Evolutionary conservation across 2,329 filamentous ascomycete species (phyloP), one percentile per base, ranked within the genome.

Genomic region (Pseudocercospora crystallina): DNA sequence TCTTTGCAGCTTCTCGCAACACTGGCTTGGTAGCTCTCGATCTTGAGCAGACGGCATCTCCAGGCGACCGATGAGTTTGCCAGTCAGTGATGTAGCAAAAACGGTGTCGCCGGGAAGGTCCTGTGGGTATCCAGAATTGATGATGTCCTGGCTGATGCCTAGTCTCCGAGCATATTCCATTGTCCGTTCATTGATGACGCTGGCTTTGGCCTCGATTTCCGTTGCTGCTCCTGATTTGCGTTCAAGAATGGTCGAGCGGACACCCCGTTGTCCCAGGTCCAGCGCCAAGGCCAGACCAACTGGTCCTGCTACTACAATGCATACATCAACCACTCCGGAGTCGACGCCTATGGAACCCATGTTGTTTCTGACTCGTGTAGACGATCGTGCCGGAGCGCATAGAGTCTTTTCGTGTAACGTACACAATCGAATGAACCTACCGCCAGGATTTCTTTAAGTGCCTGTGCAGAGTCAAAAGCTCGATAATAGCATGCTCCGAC

Each of bases 161-260:
- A 47, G 36, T 12, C 44, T 33, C 8, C 44, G 44, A 7, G 31
- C 14, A 40, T 47, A 47, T 20, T 47, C 44, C 44, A 47, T 47
- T 10, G 44, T 47, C 10, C 44, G 44, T 20, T 47, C 44, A 33
- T 47, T 47, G 15, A 47, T 38, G 11, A 47, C 44, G 8, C 44
- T 47, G 15, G 44, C 44, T 32, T 47, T 47, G 17, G 35, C 44
- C 17, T 47, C 43, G 14, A 47, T 47, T 7, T 39, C 15, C 7
- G 43, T 17, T 8, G 34, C 32, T 30, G 43, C 39, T 12, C 43
- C 34, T 39, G 43, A 34, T 30, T 47, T 47, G 34, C 43, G 43
- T 20, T 47, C 43, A 26, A 47, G 20, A 14, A 47, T 30, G n/a
- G 36, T 37, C n/a, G 43, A 15, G 5, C 35, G 34, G 17, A 47